These are phyloP conservation scores for Rhodotorula sp. DNA, from an alignment of 1,284 basidiomycete genomes.

Conservation along the genomic window DNA sequence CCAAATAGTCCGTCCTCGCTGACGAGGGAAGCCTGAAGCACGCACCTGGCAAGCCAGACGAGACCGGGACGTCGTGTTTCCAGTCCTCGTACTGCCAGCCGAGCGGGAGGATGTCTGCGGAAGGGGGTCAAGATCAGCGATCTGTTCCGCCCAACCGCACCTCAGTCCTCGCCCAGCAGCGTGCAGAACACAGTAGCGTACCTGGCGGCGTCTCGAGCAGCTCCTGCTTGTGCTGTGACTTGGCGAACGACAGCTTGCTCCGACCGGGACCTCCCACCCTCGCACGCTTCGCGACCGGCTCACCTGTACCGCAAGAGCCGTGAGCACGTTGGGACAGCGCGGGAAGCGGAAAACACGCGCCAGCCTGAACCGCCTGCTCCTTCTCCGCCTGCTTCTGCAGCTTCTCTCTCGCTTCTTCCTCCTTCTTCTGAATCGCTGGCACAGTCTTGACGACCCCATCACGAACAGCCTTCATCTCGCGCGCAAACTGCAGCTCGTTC, in stretches of 20 bases:
- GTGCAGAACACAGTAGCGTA: neutral
- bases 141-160: no score
- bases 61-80: neutral
- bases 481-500: constrained; percentile 34
- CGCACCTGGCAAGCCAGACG: constrained; percentile 28
- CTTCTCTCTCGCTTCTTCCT: constrained; percentile 33
- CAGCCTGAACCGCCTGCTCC: constrained; percentile 20
- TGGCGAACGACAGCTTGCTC: constrained; percentile 9
- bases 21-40: neutral
- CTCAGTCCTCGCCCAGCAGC: neutral
- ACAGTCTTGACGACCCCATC: constrained; percentile 32
- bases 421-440: constrained; percentile 36
- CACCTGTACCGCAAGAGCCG: neutral
- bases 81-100: constrained; percentile 34
- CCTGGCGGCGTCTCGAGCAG: constrained; percentile 3
- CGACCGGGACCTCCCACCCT: neutral
- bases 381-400: constrained; percentile 17
- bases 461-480: constrained; percentile 34
- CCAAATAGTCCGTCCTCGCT: no score
- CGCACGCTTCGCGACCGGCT: neutral
- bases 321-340: no score
- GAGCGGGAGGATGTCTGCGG: constrained; percentile 33
- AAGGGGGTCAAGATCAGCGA: neutral
- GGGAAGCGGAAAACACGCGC: neutral
- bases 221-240: constrained; percentile 1